Conservation (phyloP, 2,329 filamentous ascomycete species). For the Aureobasidium subglaciale region DNA sequence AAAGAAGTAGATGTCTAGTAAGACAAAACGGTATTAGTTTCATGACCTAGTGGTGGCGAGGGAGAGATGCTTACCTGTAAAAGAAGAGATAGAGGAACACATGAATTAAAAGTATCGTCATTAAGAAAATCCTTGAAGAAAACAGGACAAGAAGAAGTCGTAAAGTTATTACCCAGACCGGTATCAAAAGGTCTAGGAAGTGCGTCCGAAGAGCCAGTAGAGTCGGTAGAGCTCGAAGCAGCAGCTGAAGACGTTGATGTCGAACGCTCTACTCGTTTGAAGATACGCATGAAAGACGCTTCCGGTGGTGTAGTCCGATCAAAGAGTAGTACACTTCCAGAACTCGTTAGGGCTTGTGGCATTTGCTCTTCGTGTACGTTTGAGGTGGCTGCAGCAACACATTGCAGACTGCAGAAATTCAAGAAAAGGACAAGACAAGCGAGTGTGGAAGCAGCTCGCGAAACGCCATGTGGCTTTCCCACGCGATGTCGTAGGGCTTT, state of each 20-base stretch:
- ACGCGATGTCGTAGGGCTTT: not conserved
- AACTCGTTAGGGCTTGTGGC: not conserved
- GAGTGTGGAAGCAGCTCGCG: not conserved
- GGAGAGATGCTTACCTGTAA: conserved; percentile 54
- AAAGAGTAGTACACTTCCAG: conserved; percentile 14
- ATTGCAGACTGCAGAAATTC: not conserved
- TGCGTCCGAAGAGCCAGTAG: conserved; percentile 20
- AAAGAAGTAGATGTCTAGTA: conserved; percentile 71
- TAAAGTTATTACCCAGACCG: conserved; percentile 47
- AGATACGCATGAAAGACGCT: not conserved
- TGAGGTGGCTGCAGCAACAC: not conserved
- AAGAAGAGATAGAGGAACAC: conserved; percentile 78
- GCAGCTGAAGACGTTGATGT: conserved; percentile 8
- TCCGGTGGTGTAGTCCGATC: conserved; percentile 13
- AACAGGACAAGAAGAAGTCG: conserved; percentile 47
- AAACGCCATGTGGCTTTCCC: not conserved
- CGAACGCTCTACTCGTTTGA: conserved; percentile 12
- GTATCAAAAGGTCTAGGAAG: conserved; percentile 40
- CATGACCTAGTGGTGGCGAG: not conserved
- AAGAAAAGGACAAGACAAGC: not conserved
- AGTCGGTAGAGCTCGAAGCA: not conserved
- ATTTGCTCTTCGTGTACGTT: not conserved
- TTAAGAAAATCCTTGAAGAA: conserved; percentile 64
- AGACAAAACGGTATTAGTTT: not conserved
- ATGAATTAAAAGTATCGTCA: conserved; percentile 61